Evolutionary conservation across 1,139 yeast species (phyloP).

Genomic region (Geotrichum aggregatum): DNA sequence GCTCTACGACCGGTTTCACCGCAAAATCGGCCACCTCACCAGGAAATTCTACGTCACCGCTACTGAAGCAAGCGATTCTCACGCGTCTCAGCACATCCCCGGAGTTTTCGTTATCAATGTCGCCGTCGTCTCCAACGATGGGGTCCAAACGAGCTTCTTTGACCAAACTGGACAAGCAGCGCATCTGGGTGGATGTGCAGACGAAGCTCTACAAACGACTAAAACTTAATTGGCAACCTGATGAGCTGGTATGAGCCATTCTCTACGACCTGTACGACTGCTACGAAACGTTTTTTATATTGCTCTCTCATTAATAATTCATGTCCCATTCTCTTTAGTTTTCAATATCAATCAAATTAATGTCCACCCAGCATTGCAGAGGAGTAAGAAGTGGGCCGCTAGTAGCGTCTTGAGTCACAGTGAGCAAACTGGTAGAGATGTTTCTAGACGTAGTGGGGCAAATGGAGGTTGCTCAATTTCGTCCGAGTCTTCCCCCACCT

Average conservation of each 20-base stretch:
- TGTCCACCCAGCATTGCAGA: too few species aligned
- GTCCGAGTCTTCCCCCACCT: too few species aligned
- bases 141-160: constrained; percentile 35
- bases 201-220: constrained; percentile 51
- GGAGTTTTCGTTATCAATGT: constrained; percentile 25
- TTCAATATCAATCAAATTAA: too few species aligned
- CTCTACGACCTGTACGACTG: too few species aligned
- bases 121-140: not conserved
- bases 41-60: constrained; percentile 25
- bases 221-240: constrained; percentile 59
- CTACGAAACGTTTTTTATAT: not conserved
- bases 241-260: constrained; percentile 37
- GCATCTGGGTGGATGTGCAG: constrained; percentile 59
- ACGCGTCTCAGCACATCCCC: constrained; percentile 33
- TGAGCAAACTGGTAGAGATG: too few species aligned
- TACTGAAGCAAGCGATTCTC: constrained; percentile 34
- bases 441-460: too few species aligned
- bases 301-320: not conserved
- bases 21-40: constrained; percentile 8
- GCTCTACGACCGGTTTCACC: not conserved
- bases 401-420: too few species aligned
- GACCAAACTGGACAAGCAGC: constrained; percentile 51
- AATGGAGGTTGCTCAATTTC: too few species aligned
- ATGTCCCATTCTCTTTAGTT: not conserved
- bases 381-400: too few species aligned